Evolutionary conservation across 2,329 filamentous ascomycete species (phyloP).

Genomic region (Alternaria brassicae): DNA sequence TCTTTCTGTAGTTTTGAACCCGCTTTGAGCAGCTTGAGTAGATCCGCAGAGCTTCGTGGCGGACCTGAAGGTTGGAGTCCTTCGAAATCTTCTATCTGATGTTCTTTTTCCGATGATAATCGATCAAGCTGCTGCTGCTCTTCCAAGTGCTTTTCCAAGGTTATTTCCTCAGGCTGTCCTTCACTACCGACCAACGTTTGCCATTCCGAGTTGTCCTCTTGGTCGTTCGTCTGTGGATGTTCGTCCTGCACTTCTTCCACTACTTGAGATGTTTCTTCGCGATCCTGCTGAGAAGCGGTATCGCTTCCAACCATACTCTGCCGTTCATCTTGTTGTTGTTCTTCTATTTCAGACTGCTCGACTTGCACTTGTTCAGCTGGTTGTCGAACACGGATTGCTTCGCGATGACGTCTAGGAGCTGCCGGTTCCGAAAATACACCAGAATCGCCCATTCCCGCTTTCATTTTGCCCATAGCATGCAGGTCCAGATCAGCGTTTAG

Average conservation of each 20-base stretch:
- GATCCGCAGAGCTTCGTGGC: constrained; percentile 30
- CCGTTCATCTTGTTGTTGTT: constrained; percentile 13
- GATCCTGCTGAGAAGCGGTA: not conserved
- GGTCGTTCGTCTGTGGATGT: not conserved
- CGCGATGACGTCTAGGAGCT: constrained; percentile 13
- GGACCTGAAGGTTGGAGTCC: constrained; percentile 18
- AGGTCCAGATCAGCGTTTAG: constrained; percentile 35
- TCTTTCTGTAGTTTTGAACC: constrained; percentile 41
- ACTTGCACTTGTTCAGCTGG: constrained; percentile 8
- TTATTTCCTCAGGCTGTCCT: constrained; percentile 8
- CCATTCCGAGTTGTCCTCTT: not conserved
- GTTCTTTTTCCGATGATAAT: not conserved
- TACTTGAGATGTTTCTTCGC: not conserved
- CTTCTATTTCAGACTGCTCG: constrained; percentile 5
- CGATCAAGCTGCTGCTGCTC: not conserved
- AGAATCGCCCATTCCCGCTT: constrained; percentile 29
- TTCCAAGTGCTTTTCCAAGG: constrained; percentile 4
- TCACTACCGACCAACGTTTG: constrained; percentile 1
- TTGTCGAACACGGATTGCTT: constrained; percentile 7
- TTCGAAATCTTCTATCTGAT: constrained; percentile 11
- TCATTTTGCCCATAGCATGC: constrained; percentile 29
- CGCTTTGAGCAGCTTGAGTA: constrained; percentile 31
- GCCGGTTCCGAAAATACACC: constrained; percentile 18
- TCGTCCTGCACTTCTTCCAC: not conserved
- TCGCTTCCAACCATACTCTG: constrained; percentile 13